Evolutionary conservation across 2,329 filamentous ascomycete species (phyloP), one percentile per base, ranked within the genome.

Genomic region (Aspergillus neoniger): DNA sequence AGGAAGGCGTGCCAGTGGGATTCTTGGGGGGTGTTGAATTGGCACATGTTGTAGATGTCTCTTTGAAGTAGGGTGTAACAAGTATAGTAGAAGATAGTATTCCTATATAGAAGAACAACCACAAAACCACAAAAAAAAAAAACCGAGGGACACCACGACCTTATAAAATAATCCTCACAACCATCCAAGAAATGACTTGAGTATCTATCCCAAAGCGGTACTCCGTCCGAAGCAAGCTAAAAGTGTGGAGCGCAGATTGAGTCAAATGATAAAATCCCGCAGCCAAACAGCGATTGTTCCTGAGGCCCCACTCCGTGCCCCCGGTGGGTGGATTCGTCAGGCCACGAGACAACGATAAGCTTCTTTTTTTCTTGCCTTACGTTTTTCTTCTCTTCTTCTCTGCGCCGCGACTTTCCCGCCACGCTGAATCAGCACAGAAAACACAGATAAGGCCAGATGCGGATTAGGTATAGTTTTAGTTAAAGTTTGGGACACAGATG

Each of bases 1-100:
- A 92, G 81, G 72, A 91, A 86, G 44, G 80, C 73, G 76, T 87
- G 86, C 55, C 86, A 75, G 14, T 77, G 32, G 32, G 32, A 36
- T 36, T 30, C 28, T 10, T 36, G 32, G 32, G 32, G 32, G 4
- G 12, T 14, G 5, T 36, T 68, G 38, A 79, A 77, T 68, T 84
- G 78, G 74, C 85, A 88, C 85, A 88, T 88, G 9, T 38, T 65
- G 49, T 30, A 19, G 19, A 6, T 56, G 49, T 21, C 4, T 49
- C 25, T 4, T 6, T 3, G 3, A 4, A 1, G 30, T 21, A 39
- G n/a, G 2, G 36, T 25, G 41, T 25, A n/a, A 17, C 4, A 43
- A 10, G n/a, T 21, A 5, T 12, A 17, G 17, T 43, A 12, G 7
- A 28, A 8, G 25, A 28, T 28, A 28, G 7, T 28, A 8, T 28